phyloP scores from a whole-genome alignment of 1,139 yeast species.

The Scheffersomyces segobiensis region DNA sequence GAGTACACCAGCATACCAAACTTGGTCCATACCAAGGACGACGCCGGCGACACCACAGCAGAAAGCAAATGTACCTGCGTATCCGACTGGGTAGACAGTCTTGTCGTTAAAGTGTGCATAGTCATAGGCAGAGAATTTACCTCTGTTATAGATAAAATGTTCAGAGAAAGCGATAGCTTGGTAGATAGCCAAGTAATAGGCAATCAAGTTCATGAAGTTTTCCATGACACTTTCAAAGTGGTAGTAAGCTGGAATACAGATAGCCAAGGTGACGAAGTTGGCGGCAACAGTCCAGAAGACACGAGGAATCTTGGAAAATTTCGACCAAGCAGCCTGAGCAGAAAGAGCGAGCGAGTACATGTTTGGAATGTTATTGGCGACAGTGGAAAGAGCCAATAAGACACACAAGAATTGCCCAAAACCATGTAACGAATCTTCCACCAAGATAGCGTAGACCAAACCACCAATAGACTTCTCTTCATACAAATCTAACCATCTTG shows the following conservation, averaged over 20 bases:
- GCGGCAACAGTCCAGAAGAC: slow-evolving; percentile 78
- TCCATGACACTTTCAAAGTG: slow-evolving; percentile 70
- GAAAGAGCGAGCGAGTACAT: slow-evolving; percentile 86
- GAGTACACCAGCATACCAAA: slow-evolving; percentile 76
- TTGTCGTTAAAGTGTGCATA: slow-evolving; percentile 60
- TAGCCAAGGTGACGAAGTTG: slow-evolving; percentile 75
- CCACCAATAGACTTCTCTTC: slow-evolving; percentile 71
- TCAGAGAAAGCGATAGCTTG: slow-evolving; percentile 70
- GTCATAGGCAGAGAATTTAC: slow-evolving; percentile 60
- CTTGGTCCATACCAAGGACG: slow-evolving; percentile 82
- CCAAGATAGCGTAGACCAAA: slow-evolving; percentile 73
- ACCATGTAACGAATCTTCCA: slow-evolving; percentile 76
- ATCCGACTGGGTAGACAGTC: slow-evolving; percentile 65
- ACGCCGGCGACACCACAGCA: slow-evolving; percentile 85
- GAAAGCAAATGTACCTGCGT: slow-evolving; percentile 76
- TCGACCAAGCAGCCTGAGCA: slow-evolving; percentile 81
- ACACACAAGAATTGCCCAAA: slow-evolving; percentile 92
- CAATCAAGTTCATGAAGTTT: slow-evolving; percentile 86
- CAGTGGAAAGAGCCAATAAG: slow-evolving; percentile 75
- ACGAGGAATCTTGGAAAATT: slow-evolving; percentile 73
- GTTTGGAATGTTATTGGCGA: slow-evolving; percentile 90
- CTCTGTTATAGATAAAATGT: slow-evolving; percentile 74
- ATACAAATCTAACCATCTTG: slow-evolving; percentile 55
- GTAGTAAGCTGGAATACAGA: slow-evolving; percentile 86
- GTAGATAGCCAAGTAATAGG: slow-evolving; percentile 88